Percentiles rank a stretch among this genome's conserved stretches.
These are phyloP conservation scores for Penicillium waksmanii DNA, from an alignment of 495 filamentous ascomycete genomes.

Conservation along the genomic window DNA sequence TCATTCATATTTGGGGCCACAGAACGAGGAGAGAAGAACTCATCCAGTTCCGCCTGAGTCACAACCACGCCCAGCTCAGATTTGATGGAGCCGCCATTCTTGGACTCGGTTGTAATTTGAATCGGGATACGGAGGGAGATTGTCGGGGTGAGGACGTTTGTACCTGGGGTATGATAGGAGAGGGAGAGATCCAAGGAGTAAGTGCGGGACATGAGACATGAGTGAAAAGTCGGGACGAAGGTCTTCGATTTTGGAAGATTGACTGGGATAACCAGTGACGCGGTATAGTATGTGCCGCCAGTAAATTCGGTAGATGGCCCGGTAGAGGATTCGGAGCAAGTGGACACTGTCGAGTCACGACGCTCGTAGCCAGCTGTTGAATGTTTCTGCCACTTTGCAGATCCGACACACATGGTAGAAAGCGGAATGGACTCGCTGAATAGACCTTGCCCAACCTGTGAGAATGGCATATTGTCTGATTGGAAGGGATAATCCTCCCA, in stretches of 20 bases:
- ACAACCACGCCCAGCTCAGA: constrained; percentile 25
- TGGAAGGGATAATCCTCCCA: constrained; percentile 52
- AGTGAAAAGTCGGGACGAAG: constrained; percentile 87
- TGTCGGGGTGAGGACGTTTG: constrained; percentile 56
- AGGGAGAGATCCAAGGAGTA: constrained; percentile 76
- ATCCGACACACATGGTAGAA: constrained; percentile 64
- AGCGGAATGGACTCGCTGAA: constrained; percentile 67
- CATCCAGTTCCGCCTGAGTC: constrained; percentile 42
- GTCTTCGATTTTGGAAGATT: constrained; percentile 69
- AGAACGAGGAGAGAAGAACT: constrained; percentile 44
- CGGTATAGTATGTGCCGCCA: constrained; percentile 62
- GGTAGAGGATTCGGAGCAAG: constrained; percentile 34
- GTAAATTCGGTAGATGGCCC: constrained; percentile 46
- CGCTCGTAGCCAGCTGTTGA: constrained; percentile 37
- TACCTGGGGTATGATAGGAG: constrained; percentile 59
- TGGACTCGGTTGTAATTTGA: constrained; percentile 60
- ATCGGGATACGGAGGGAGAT: constrained; percentile 74
- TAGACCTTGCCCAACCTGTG: constrained; percentile 60
- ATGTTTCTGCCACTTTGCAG: constrained; percentile 69
- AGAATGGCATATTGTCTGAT: constrained; percentile 23
- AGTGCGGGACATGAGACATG: constrained; percentile 77
- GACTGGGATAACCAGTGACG: constrained; percentile 73
- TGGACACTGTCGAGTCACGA: constrained; percentile 62
- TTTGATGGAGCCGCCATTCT: constrained; percentile 24
- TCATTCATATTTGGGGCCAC: constrained; percentile 23